phyloP scores from a whole-genome alignment of 202 grass and related monocot genomes.

The Musa balbisiana region DNA sequence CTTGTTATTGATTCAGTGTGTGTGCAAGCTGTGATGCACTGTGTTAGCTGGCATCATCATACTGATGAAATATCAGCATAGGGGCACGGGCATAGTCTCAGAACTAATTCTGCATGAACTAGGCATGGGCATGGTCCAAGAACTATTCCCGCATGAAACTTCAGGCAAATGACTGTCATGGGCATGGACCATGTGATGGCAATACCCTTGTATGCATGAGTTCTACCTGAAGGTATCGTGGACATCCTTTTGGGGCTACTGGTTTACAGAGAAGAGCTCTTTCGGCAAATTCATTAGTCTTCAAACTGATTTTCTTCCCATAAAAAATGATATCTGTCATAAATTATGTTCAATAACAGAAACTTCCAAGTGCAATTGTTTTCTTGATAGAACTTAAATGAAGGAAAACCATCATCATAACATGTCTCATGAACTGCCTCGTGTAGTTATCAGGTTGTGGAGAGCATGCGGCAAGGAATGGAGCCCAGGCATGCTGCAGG shows the following conservation, averaged over 20 bases:
- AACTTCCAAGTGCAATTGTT: background rate
- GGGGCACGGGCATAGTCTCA: too few species aligned
- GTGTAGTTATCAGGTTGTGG: constrained; percentile 79
- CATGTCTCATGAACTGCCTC: background rate
- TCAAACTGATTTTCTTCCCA: background rate
- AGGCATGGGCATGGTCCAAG: too few species aligned
- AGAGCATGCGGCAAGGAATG: constrained; percentile 91
- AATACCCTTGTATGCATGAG: background rate
- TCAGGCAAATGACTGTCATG: too few species aligned
- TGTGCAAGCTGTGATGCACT: too few species aligned
- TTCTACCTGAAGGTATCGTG: background rate
- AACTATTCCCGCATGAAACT: too few species aligned
- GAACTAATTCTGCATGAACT: too few species aligned
- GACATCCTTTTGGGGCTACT: background rate
- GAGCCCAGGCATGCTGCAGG: constrained; percentile 48
- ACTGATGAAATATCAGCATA: too few species aligned
- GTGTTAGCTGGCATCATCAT: too few species aligned
- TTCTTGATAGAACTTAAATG: constrained; percentile 6
- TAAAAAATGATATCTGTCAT: too few species aligned
- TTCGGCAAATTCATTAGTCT: background rate
- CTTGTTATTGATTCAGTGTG: too few species aligned
- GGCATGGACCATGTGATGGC: too few species aligned
- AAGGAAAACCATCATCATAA: background rate
- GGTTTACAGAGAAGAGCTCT: background rate
- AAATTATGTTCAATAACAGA: too few species aligned